phyloP scores from a whole-genome alignment of 371 early-diverging fungal genomes.

The Actinomortierella wolfii region DNA sequence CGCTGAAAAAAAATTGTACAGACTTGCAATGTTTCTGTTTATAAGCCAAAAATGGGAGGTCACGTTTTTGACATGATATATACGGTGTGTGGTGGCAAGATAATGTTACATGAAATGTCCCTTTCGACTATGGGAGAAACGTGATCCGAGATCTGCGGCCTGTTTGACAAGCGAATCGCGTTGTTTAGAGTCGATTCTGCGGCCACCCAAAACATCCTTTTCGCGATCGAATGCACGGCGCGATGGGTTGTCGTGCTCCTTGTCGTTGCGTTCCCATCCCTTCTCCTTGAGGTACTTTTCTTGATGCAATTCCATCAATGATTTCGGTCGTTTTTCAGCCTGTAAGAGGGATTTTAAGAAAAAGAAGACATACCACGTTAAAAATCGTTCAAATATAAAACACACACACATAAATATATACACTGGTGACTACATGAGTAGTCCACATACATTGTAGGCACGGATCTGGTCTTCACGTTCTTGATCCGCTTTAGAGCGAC shows the following conservation, averaged over 20 bases:
- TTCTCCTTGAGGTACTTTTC: conserved; percentile 44
- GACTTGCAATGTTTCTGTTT: too few relatives aligned
- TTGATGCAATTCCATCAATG: conserved; percentile 59
- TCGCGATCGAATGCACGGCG: conserved; percentile 46
- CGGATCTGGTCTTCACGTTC: conserved; percentile 27
- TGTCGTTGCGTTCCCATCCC: conserved; percentile 27
- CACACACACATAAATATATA: too few relatives aligned
- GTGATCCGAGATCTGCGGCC: conserved; percentile 49
- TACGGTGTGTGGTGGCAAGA: too few relatives aligned
- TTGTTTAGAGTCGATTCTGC: conserved; percentile 51
- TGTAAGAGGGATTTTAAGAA: conserved; percentile 1
- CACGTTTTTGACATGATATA: too few relatives aligned
- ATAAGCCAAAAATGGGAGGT: too few relatives aligned
- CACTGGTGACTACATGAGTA: neutral
- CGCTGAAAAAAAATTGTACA: too few relatives aligned
- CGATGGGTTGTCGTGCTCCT: conserved; percentile 54
- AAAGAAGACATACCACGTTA: neutral
- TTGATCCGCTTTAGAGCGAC: conserved; percentile 11
- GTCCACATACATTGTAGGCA: conserved; percentile 22
- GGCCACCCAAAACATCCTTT: conserved; percentile 41
- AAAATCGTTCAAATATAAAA: neutral
- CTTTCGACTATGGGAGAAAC: conserved; percentile 54
- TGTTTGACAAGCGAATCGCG: conserved; percentile 55
- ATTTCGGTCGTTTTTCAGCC: conserved; percentile 49
- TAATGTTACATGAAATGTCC: conserved; percentile 48